Evolutionary conservation across 768 basidiomycete genomes (phyloP), one percentile per base, ranked within the genome.

Genomic region (Trametes cingulata): DNA sequence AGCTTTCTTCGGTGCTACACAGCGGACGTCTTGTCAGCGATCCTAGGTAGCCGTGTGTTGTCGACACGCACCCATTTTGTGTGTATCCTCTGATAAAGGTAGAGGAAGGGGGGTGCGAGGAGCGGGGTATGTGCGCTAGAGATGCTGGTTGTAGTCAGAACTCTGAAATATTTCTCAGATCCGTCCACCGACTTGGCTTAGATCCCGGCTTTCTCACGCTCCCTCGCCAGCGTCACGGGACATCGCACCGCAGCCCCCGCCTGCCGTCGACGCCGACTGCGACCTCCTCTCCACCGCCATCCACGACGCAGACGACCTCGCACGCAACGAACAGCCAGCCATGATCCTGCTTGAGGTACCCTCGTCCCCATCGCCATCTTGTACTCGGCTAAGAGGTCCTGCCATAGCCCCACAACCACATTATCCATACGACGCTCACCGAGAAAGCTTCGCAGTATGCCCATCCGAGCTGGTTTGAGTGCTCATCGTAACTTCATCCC

Each of bases 291-390:
- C 14, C 20, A 19, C 25, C 40, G 37, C 29, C 51, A 14, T 55
- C 55, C 29, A 47, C 57, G 29, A 46, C 45, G 24, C 15, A 43
- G 36, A 58, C 56, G 36, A 49, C 41, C 24, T 3, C 33, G 20
- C 3, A 39, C 52, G 29, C 42, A 3, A 51, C 50, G 15, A 9
- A 29, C 15, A n/a, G 35, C 27, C 29, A 47, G 68, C 61, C 60
- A 93, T 93, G 92, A 94, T 93, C 74, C 80, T 94, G 29, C 86
- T 94, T 65, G 92, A 94, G 82, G 92, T 92, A 71, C 75, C 64
- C 56, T 17, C 41, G 20, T 24, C 29, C 12, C 3, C 8, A 12
- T 41, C 27, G 29, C 12, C 17, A 17, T 29, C 37, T 15, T 7
- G 27, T 33, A 27, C 15, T 27, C 15, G 13, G 47, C 36, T 56